phyloP scores from a whole-genome alignment of 441 rosid species.

The Erysimum cheiri region DNA sequence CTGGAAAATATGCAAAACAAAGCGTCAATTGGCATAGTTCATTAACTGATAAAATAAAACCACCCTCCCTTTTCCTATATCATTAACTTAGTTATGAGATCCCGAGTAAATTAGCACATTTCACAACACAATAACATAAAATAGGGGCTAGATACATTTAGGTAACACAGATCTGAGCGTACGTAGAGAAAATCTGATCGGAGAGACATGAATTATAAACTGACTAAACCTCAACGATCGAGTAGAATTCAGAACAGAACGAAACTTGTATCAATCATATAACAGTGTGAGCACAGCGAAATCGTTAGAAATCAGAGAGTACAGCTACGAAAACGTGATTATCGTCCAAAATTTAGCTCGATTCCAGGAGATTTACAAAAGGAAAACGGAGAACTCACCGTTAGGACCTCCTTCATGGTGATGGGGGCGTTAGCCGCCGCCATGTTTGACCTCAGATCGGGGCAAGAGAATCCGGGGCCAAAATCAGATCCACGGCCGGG shows the following conservation, averaged over 20 bases:
- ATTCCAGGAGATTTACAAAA: constrained; percentile 9
- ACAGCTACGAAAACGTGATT: constrained; percentile 15
- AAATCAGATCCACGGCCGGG: constrained; percentile 61
- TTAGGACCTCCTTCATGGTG: constrained; percentile 70
- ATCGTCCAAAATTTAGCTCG: constrained; percentile 38
- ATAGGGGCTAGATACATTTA: not conserved
- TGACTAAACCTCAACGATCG: constrained; percentile 30
- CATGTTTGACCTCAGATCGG: constrained; percentile 63
- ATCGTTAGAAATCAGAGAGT: constrained; percentile 11
- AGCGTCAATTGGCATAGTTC: constrained; percentile 40
- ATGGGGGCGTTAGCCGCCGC: constrained; percentile 74
- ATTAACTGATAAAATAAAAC: not conserved
- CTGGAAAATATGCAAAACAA: constrained; percentile 49
- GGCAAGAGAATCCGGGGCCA: constrained; percentile 42
- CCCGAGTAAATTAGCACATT: constrained; percentile 30
- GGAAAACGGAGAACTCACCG: constrained; percentile 48
- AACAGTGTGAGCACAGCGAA: constrained; percentile 10
- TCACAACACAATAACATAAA: constrained; percentile 19
- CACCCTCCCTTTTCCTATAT: not conserved
- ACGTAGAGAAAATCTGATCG: constrained; percentile 33
- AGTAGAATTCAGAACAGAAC: constrained; percentile 13
- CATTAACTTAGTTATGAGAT: constrained; percentile 37
- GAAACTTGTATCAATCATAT: constrained; percentile 21
- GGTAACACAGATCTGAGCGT: constrained; percentile 46
- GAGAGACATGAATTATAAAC: constrained; percentile 22